phyloP scores from a whole-genome alignment of 192 early-diverging fungal species.

The Podila verticillata region DNA sequence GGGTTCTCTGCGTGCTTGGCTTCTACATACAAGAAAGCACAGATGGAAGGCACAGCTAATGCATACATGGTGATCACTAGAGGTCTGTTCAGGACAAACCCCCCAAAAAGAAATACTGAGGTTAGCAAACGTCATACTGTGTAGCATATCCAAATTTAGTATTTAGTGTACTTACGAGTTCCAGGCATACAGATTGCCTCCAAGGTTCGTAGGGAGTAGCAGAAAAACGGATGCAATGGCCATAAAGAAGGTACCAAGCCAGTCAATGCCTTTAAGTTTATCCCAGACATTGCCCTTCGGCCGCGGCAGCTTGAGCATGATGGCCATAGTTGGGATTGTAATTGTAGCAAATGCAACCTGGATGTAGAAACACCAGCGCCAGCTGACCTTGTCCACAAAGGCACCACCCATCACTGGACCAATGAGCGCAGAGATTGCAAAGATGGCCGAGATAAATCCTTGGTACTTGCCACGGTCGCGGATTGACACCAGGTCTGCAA shows the following conservation, averaged over 20 bases:
- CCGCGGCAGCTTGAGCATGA: conserved; percentile 69
- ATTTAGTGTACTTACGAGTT: conserved; percentile 50
- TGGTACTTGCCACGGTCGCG: conserved; percentile 86
- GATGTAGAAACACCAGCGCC: conserved; percentile 70
- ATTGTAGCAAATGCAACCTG: conserved; percentile 78
- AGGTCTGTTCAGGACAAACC: conserved; percentile 41
- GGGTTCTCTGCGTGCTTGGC: conserved; percentile 78
- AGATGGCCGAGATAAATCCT: conserved; percentile 77
- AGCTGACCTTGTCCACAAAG: conserved; percentile 74
- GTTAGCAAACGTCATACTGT: too few relatives aligned
- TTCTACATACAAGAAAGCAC: conserved; percentile 66
- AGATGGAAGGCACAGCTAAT: conserved; percentile 55
- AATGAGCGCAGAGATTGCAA: conserved; percentile 78
- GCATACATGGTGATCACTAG: conserved; percentile 65
- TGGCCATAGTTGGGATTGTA: conserved; percentile 63
- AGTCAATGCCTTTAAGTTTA: conserved; percentile 78
- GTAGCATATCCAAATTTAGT: too few relatives aligned
- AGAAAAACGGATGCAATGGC: conserved; percentile 63
- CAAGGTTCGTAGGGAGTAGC: conserved; percentile 75
- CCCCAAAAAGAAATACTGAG: conserved; percentile 51
- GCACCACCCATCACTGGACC: conserved; percentile 87
- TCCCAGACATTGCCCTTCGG: conserved; percentile 60
- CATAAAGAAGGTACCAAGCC: conserved; percentile 62
- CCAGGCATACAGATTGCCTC: conserved; percentile 80
- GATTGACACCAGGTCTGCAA: conserved; percentile 86